Evolutionary conservation across 129 eudicot species (phyloP), one percentile per base, ranked within the genome.

Genomic region (Kitagawia praeruptora): DNA sequence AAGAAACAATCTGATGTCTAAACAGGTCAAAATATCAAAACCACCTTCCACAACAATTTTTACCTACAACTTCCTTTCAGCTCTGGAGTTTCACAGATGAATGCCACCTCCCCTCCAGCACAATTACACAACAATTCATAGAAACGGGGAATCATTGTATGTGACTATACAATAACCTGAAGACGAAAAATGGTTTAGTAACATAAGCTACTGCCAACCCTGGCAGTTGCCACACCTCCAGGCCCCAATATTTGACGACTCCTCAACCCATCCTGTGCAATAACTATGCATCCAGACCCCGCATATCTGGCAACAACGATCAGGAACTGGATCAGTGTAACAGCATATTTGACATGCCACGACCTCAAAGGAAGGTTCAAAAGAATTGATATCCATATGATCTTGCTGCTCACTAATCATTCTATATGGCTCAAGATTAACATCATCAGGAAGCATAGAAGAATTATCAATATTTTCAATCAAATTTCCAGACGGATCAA

Each of bases 161-260:
- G 47, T 44, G 49, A 46, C 49, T 46, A 44, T 44, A 45, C 48
- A 45, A 45, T 45, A 46, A 10, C 49, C 49, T 10, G 14, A 46
- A 46, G 3, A 46, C 64, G 53, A 83, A 77, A 69, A 28, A 64
- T 71, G 31, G 23, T 48, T 37, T 12, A 58, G 67, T 21, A 74
- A 54, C 14, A 51, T 72, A 23, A 38, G 47, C 83, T 86, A 92
- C 69, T 81, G 80, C 93, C 92, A 92, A 37, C 79, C 93, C 9
- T 91, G 70, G 81, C 99, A 96, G 79, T 84, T 84, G 77, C 96
- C 96, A 81, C 99, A 96, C 83, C 80, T 92, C 99, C 99, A 96
- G 45, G 84, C 90, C 61, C 77, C 90, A 42, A 83, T 89, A 83
- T 70, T 77, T 44, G 91, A 78, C 1, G 81, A 78, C 28, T 83